Percentiles rank a stretch among this genome's conserved stretches.
Evolutionary conservation across 495 filamentous ascomycete genomes (phyloP).

Genomic region (Penicillium paxilli): DNA sequence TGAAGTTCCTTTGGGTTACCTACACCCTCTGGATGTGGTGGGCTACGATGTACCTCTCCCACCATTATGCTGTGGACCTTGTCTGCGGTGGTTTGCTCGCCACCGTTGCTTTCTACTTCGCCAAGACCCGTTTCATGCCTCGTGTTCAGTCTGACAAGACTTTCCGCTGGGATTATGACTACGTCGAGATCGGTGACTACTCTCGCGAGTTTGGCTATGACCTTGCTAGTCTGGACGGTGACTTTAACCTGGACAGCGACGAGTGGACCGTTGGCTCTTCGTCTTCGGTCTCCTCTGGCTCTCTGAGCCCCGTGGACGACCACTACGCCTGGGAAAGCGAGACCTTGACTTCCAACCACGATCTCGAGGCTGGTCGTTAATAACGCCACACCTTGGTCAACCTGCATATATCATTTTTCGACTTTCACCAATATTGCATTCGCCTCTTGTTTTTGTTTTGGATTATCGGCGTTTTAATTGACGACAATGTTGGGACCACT

Average conservation of each 20-base stretch:
- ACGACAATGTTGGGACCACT: slow-evolving; percentile 41
- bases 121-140: slow-evolving; percentile 77
- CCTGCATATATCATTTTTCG: slow-evolving; percentile 29
- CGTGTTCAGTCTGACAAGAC: slow-evolving; percentile 77
- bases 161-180: slow-evolving; percentile 95
- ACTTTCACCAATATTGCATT: slow-evolving; percentile 17
- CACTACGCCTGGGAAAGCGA: slow-evolving; percentile 64
- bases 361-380: slow-evolving; percentile 51
- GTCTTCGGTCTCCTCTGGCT: slow-evolving; percentile 65
- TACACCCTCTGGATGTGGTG: slow-evolving; percentile 95
- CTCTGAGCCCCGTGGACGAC: slow-evolving; percentile 62
- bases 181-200: slow-evolving; percentile 74
- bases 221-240: slow-evolving; percentile 53
- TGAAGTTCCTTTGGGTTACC: slow-evolving; percentile 71
- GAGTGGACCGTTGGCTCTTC: slow-evolving; percentile 76
- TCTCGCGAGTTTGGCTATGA: slow-evolving; percentile 56
- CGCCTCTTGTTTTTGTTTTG: slow-evolving; percentile 27
- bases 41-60: slow-evolving; percentile 97
- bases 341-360: slow-evolving; percentile 54
- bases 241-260: slow-evolving; percentile 62
- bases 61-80: slow-evolving; percentile 93
- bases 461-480: slow-evolving; percentile 21
- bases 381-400: not conserved
- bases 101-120: slow-evolving; percentile 75
- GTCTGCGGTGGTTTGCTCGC: slow-evolving; percentile 83